A percentile compares a stretch with the other conserved stretches of the same genome.
These are phyloP conservation scores for Podospora comata DNA, from an alignment of 495 filamentous ascomycete genomes.

Conservation along the genomic window DNA sequence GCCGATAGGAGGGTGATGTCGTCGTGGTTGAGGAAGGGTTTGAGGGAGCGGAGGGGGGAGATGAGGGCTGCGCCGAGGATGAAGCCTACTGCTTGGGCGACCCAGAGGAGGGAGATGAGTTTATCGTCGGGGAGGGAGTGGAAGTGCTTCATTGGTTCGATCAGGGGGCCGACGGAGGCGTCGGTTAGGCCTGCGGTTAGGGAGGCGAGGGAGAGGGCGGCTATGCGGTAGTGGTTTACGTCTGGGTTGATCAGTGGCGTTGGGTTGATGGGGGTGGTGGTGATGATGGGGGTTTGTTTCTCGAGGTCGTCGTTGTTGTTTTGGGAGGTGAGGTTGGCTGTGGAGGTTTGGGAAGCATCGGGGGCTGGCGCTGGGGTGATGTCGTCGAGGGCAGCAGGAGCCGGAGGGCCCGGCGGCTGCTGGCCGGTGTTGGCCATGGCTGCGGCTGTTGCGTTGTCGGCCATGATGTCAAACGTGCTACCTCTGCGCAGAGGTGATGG, in stretches of 20 bases:
- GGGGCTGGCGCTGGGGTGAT: background rate
- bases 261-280: conserved; percentile 37
- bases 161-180: conserved; percentile 65
- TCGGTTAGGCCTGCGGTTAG: conserved; percentile 58
- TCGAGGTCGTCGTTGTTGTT: background rate
- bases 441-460: background rate
- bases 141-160: conserved; percentile 63
- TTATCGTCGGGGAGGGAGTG: conserved; percentile 10
- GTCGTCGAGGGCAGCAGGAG: background rate
- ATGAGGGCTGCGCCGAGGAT: conserved; percentile 66
- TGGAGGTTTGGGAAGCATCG: background rate
- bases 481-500: background rate
- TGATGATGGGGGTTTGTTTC: conserved; percentile 8
- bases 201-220: conserved; percentile 49
- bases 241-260: conserved; percentile 40
- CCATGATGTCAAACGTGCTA: background rate
- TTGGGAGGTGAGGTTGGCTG: background rate
- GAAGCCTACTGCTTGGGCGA: conserved; percentile 75
- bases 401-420: background rate
- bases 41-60: conserved; percentile 35
- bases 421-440: background rate
- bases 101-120: conserved; percentile 75
- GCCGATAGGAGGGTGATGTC: conserved; percentile 58
- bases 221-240: conserved; percentile 46
- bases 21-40: conserved; percentile 56